Evolutionary conservation across 768 basidiomycete species (phyloP).

Genomic region (Russula olivacea): DNA sequence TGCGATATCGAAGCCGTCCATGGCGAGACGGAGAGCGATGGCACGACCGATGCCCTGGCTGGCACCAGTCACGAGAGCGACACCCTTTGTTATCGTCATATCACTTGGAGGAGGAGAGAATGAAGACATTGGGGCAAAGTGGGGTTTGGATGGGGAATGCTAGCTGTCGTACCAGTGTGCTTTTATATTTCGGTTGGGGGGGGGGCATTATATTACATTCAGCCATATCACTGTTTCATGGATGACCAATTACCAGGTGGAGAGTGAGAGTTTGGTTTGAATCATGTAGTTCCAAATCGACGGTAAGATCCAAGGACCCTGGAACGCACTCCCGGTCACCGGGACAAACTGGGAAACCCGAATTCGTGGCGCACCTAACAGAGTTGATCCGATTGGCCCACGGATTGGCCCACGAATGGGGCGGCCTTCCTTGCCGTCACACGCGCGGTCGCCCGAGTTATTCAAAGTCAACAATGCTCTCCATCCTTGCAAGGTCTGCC

Average conservation of each 20-base stretch:
- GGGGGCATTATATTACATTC: neutral
- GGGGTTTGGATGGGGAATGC: neutral
- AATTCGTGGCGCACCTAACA: neutral
- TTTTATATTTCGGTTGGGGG: neutral
- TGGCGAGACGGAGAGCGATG: constrained; percentile 34
- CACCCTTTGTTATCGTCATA: neutral
- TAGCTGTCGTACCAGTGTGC: neutral
- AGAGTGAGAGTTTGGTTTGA: too few species aligned
- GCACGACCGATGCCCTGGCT: constrained; percentile 29
- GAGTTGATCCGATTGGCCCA: neutral
- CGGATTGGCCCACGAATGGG: neutral
- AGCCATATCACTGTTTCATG: too few species aligned
- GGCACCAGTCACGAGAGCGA: constrained; percentile 11
- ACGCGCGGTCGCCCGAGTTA: neutral
- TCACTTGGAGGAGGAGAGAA: neutral
- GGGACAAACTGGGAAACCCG: neutral
- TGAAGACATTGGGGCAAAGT: neutral
- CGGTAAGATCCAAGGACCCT: neutral
- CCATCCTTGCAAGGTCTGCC: constrained; percentile 8
- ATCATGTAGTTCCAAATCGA: neutral
- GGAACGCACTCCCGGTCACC: neutral
- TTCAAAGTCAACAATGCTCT: constrained; percentile 27
- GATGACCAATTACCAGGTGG: neutral
- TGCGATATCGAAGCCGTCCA: constrained; percentile 32
- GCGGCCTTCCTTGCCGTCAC: neutral